These are phyloP conservation scores for Aspergillus texensis DNA, from an alignment of 2,329 filamentous ascomycete genomes.

Conservation along the genomic window DNA sequence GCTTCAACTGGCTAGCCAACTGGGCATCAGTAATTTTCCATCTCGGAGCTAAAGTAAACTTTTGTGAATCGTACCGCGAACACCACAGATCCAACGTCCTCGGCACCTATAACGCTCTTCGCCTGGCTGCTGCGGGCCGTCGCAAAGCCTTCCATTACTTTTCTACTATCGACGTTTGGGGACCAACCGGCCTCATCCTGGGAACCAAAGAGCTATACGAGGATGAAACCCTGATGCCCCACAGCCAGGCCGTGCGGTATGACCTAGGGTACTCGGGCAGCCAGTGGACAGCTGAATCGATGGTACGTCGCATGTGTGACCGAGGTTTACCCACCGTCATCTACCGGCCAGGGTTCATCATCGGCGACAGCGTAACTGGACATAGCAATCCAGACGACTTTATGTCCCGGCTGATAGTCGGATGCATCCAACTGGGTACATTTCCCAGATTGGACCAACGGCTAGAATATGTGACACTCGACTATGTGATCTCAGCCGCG, in stretches of 20 bases:
- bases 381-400: conserved; percentile 74
- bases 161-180: conserved; percentile 14
- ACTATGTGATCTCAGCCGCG: conserved; percentile 14
- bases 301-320: conserved; percentile 71
- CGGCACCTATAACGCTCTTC: conserved; percentile 7
- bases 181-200: conserved; percentile 11
- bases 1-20: conserved; percentile 9
- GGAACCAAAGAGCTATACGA: conserved; percentile 11
- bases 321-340: conserved; percentile 71
- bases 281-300: conserved; percentile 46
- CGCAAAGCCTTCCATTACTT: conserved; percentile 14
- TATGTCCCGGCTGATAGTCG: conserved; percentile 75
- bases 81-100: conserved; percentile 10
- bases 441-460: conserved; percentile 9
- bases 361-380: conserved; percentile 68
- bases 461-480: conserved; percentile 12
- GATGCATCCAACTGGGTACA: conserved; percentile 69
- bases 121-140: conserved; percentile 6
- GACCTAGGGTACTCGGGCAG: conserved; percentile 51
- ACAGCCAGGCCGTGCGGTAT: conserved; percentile 38
- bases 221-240: conserved; percentile 12
- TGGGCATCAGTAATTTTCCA: conserved; percentile 14
- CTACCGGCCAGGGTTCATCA: conserved; percentile 76
- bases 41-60: conserved; percentile 13
- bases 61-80: conserved; percentile 12